Evolutionary conservation across 2,329 filamentous ascomycete genomes (phyloP).

Genomic region (Aspergillus clavatus): DNA sequence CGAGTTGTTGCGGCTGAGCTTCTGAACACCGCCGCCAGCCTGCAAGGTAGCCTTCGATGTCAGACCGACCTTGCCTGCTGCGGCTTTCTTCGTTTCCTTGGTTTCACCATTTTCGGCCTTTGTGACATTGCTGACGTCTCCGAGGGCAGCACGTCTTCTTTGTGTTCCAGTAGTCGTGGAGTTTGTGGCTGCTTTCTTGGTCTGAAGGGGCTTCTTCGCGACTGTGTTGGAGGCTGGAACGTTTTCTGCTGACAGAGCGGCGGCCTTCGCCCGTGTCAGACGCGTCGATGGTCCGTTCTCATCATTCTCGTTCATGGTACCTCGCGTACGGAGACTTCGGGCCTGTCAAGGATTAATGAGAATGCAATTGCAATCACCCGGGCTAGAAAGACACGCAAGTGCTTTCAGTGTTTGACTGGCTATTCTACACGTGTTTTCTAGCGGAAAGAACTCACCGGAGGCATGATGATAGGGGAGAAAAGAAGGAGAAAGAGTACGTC

Average conservation of each 20-base stretch:
- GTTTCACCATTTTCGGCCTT: slow-evolving; percentile 58
- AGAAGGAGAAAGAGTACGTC: slow-evolving; percentile 18
- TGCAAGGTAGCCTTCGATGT: slow-evolving; percentile 73
- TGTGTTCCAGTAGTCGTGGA: slow-evolving; percentile 47
- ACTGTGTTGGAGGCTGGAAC: slow-evolving; percentile 55
- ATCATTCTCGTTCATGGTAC: slow-evolving; percentile 87
- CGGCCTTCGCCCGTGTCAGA: slow-evolving; percentile 88
- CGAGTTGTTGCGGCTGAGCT: slow-evolving; percentile 57
- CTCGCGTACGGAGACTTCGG: slow-evolving; percentile 68
- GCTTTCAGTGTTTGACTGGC: slow-evolving; percentile 19
- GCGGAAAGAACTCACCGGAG: slow-evolving; percentile 46
- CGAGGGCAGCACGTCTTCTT: slow-evolving; percentile 77
- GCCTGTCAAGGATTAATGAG: slow-evolving; percentile 50
- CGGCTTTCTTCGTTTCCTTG: slow-evolving; percentile 69
- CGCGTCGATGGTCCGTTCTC: slow-evolving; percentile 78
- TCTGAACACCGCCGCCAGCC: slow-evolving; percentile 78
- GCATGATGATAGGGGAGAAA: slow-evolving; percentile 46
- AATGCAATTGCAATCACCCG: slow-evolving; percentile 8
- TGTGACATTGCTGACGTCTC: slow-evolving; percentile 91
- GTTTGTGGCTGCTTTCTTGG: slow-evolving; percentile 59
- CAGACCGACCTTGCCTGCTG: slow-evolving; percentile 59
- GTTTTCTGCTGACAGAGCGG: slow-evolving; percentile 52
- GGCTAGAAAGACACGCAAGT: not conserved
- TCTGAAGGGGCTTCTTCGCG: slow-evolving; percentile 60
- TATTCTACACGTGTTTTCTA: not conserved